These are phyloP conservation scores for Mycena crocata DNA, from an alignment of 768 basidiomycete genomes.

Conservation along the genomic window DNA sequence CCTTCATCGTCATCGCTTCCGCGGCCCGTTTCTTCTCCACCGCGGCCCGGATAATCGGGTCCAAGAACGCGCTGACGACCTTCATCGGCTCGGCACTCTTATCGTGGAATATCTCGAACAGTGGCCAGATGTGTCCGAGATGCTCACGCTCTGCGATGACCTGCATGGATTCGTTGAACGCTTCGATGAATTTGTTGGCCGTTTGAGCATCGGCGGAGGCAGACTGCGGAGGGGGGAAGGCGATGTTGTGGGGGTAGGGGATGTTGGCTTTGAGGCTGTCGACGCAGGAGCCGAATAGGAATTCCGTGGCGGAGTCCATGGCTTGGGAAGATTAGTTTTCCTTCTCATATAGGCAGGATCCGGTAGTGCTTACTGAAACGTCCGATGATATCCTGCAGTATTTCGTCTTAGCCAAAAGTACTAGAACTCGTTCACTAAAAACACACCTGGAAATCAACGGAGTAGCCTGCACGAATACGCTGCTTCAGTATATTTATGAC, in stretches of 20 bases:
- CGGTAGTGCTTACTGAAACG: slow-evolving; percentile 53
- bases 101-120: slow-evolving; percentile 65
- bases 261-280: slow-evolving; percentile 59
- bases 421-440: neutral
- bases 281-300: slow-evolving; percentile 64
- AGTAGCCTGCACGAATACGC: slow-evolving; percentile 57
- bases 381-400: slow-evolving; percentile 60
- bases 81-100: slow-evolving; percentile 57
- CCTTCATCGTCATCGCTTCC: slow-evolving; percentile 19
- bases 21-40: slow-evolving; percentile 49
- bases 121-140: slow-evolving; percentile 60
- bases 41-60: slow-evolving; percentile 64
- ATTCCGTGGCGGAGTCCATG: slow-evolving; percentile 69
- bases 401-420: neutral
- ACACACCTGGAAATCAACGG: slow-evolving; percentile 67
- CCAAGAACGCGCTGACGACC: slow-evolving; percentile 64
- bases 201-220: slow-evolving; percentile 36
- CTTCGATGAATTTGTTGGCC: slow-evolving; percentile 53
- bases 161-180: slow-evolving; percentile 63
- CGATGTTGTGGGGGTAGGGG: slow-evolving; percentile 56
- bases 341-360: too few species aligned
- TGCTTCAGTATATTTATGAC: slow-evolving; percentile 56
- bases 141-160: slow-evolving; percentile 52
- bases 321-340: slow-evolving; percentile 36
- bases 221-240: slow-evolving; percentile 33